Percentiles rank a stretch among this genome's conserved stretches.
Conservation (phyloP, 2,329 filamentous ascomycete species). For the Gyromitra esculenta region DNA sequence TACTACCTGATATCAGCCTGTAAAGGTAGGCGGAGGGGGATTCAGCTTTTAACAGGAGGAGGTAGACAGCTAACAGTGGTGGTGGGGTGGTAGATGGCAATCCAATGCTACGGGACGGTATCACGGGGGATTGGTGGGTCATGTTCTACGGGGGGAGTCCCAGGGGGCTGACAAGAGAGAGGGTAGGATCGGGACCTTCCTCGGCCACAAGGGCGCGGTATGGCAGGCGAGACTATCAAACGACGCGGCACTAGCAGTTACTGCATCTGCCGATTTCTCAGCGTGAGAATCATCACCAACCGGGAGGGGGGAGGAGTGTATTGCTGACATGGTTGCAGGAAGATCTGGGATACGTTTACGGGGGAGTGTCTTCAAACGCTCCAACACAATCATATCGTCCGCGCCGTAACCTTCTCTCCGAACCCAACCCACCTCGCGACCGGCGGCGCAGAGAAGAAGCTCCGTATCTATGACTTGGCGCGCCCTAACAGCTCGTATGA, state of each 20-base stretch:
- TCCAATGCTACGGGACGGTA: conserved; percentile 95
- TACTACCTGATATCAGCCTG: conserved; percentile 94
- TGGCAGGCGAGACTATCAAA: conserved; percentile 93
- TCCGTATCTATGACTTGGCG: conserved; percentile 89
- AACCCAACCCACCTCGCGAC: conserved; percentile 86
- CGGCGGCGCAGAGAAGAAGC: conserved; percentile 93
- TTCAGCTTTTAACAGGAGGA: neutral
- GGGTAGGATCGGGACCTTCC: conserved; percentile 87
- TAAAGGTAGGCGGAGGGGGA: conserved; percentile 69
- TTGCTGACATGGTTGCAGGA: conserved; percentile 66
- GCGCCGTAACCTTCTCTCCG: conserved; percentile 86
- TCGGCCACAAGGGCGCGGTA: conserved; percentile 97
- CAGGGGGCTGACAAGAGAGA: conserved; percentile 12
- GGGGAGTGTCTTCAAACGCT: conserved; percentile 88
- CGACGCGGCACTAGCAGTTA: conserved; percentile 86
- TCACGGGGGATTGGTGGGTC: conserved; percentile 86
- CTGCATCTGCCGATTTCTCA: conserved; percentile 94
- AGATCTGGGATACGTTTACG: conserved; percentile 95
- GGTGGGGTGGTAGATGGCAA: conserved; percentile 76
- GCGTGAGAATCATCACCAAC: conserved; percentile 68
- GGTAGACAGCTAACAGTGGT: neutral
- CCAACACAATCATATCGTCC: conserved; percentile 93
- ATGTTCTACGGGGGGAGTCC: conserved; percentile 52
- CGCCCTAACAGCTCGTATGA: conserved; percentile 73
- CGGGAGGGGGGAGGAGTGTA: neutral